phyloP scores from a whole-genome alignment of 2,329 filamentous ascomycete genomes.

The Xylaria hypoxylon region DNA sequence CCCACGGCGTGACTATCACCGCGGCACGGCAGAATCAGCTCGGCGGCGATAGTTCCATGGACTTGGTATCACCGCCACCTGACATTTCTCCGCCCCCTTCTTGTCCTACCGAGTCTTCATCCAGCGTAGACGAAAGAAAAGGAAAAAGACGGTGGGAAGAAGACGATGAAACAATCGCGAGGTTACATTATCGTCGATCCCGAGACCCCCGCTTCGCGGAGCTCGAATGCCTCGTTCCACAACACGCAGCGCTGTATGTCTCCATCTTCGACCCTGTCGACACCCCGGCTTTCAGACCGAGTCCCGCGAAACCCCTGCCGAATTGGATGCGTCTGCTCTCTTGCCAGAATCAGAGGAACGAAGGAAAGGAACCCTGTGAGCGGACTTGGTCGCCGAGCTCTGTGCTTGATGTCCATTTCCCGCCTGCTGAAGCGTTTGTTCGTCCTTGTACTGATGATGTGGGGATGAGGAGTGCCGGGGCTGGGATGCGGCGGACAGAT shows the following conservation, averaged over 20 bases:
- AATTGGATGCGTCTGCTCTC: slow-evolving; percentile 57
- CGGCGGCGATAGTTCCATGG: slow-evolving; percentile 39
- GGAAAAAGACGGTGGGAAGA: not conserved
- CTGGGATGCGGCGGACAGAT: too few relatives aligned
- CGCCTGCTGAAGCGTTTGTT: not conserved
- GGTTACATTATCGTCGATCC: slow-evolving; percentile 34
- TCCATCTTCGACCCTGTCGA: slow-evolving; percentile 63
- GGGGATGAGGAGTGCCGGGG: too few relatives aligned
- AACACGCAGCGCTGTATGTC: slow-evolving; percentile 60
- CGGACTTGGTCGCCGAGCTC: slow-evolving; percentile 38
- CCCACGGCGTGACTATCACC: not conserved
- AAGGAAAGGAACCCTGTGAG: too few relatives aligned
- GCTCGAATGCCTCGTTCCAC: slow-evolving; percentile 43
- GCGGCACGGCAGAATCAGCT: slow-evolving; percentile 1
- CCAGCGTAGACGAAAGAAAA: not conserved
- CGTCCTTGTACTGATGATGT: too few relatives aligned
- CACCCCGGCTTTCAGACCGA: slow-evolving; percentile 60
- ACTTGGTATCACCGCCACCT: slow-evolving; percentile 9
- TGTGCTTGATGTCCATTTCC: slow-evolving; percentile 47
- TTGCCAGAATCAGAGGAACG: too few relatives aligned
- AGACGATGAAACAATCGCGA: slow-evolving; percentile 29
- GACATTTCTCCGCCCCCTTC: not conserved
- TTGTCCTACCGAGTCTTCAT: not conserved
- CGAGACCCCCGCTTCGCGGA: slow-evolving; percentile 26
- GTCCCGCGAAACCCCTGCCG: slow-evolving; percentile 64